phyloP scores from a whole-genome alignment of 83 land plant genomes.

The Picea abies region DNA sequence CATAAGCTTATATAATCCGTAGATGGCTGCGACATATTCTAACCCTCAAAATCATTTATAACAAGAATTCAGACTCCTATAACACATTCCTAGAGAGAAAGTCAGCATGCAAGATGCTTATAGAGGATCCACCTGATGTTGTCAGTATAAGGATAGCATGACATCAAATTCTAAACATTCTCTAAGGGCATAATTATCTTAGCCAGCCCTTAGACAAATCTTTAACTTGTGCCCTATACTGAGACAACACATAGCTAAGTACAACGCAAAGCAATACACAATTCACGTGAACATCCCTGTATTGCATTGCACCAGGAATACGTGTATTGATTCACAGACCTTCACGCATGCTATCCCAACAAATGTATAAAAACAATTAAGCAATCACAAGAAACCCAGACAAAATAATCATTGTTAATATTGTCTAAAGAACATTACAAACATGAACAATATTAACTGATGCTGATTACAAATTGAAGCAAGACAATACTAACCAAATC shows the following conservation, averaged over 20 bases:
- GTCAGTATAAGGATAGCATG: too few relatives aligned
- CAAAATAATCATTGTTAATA: not conserved
- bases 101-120: not conserved
- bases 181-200: too few relatives aligned
- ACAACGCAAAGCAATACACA: too few relatives aligned
- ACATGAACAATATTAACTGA: too few relatives aligned
- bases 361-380: not conserved
- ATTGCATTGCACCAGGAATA: not conserved
- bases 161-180: too few relatives aligned
- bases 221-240: too few relatives aligned
- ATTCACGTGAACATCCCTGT: not conserved
- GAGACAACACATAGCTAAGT: not conserved
- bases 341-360: not conserved
- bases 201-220: too few relatives aligned
- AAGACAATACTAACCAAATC: too few relatives aligned
- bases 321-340: not conserved
- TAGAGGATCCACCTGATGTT: not conserved
- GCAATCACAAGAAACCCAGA: not conserved
- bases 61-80: not conserved
- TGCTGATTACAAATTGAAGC: too few relatives aligned
- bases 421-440: too few relatives aligned
- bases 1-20: too few relatives aligned
- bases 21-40: too few relatives aligned
- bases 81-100: not conserved
- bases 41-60: not conserved